Percentiles rank a stretch among this genome's conserved stretches.
Conservation (phyloP, 139 green algal genomes). For the Chlamydomonas urium region DNA sequence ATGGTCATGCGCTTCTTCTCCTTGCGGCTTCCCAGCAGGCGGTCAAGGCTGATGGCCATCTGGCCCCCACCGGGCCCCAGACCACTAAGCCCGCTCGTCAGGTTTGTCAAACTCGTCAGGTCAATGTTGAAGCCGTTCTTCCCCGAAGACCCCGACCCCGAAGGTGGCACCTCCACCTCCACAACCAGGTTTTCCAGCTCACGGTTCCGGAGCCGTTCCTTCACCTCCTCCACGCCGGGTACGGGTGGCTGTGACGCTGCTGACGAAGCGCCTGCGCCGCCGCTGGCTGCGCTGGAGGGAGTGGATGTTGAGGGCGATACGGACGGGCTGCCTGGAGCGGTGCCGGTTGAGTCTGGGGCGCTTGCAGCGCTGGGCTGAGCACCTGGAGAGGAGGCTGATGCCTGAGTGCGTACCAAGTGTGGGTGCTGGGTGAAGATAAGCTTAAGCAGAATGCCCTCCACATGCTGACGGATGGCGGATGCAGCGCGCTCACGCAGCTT, state of each 20-base stretch:
- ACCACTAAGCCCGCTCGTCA: background rate
- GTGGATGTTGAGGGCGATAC: too few species aligned
- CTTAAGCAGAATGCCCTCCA: constrained; percentile 20
- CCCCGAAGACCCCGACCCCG: background rate
- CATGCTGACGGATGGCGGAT: background rate
- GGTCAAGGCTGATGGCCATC: constrained; percentile 26
- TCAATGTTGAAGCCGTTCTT: background rate
- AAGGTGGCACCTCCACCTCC: constrained; percentile 63
- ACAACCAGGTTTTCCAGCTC: constrained; percentile 66
- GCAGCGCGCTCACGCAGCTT: constrained; percentile 26
- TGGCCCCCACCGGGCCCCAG: background rate
- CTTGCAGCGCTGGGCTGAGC: background rate
- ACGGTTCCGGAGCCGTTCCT: constrained; percentile 33
- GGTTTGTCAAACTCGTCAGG: background rate
- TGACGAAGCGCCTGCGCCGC: background rate
- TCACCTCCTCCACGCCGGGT: background rate
- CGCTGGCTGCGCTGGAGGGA: background rate
- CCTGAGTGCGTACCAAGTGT: background rate
- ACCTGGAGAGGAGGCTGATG: background rate
- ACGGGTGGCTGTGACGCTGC: background rate
- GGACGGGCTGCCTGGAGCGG: too few species aligned
- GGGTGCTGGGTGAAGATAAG: constrained; percentile 11
- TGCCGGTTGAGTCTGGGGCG: background rate
- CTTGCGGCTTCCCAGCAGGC: constrained; percentile 19
- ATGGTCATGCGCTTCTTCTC: constrained; percentile 32